phyloP scores from a whole-genome alignment of 306 rosid species.

The Quercus alba region DNA sequence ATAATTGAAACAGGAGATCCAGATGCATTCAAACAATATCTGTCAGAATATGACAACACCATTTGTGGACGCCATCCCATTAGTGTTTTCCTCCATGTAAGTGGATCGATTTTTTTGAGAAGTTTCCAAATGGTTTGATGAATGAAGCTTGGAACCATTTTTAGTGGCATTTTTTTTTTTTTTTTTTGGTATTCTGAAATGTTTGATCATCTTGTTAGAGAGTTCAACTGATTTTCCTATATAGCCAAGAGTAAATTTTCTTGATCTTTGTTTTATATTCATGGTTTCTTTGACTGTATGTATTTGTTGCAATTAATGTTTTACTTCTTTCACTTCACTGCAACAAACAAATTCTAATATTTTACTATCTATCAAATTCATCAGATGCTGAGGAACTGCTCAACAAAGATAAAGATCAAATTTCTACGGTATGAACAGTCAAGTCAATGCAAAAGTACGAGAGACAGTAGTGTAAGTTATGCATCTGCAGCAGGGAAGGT shows the following conservation, averaged over 20 bases:
- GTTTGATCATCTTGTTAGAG: neutral
- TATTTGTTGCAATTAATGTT: too few species aligned
- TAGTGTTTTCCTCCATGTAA: slow-evolving; percentile 94
- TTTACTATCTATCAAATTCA: neutral
- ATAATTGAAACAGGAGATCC: slow-evolving; percentile 94
- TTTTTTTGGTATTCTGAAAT: neutral
- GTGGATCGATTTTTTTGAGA: slow-evolving; percentile 20
- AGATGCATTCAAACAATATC: slow-evolving; percentile 80
- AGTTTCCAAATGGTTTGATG: slow-evolving; percentile 3
- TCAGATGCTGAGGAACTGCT: slow-evolving; percentile 81
- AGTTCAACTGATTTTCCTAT: neutral
- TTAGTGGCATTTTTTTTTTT: neutral
- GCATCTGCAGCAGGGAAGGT: slow-evolving; percentile 94
- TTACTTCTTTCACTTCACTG: neutral
- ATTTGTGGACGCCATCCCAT: slow-evolving; percentile 98
- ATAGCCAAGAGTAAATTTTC: neutral
- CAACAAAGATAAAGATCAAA: slow-evolving; percentile 61
- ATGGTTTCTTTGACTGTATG: neutral
- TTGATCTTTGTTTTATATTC: neutral
- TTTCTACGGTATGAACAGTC: slow-evolving; percentile 95
- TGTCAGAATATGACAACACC: slow-evolving; percentile 73
- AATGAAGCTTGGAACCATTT: slow-evolving; percentile 13
- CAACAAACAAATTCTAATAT: neutral
- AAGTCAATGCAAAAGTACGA: slow-evolving; percentile 68
- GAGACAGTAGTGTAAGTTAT: slow-evolving; percentile 96